Evolutionary conservation across 768 basidiomycete species (phyloP).

Genomic region (Suillus lakei): DNA sequence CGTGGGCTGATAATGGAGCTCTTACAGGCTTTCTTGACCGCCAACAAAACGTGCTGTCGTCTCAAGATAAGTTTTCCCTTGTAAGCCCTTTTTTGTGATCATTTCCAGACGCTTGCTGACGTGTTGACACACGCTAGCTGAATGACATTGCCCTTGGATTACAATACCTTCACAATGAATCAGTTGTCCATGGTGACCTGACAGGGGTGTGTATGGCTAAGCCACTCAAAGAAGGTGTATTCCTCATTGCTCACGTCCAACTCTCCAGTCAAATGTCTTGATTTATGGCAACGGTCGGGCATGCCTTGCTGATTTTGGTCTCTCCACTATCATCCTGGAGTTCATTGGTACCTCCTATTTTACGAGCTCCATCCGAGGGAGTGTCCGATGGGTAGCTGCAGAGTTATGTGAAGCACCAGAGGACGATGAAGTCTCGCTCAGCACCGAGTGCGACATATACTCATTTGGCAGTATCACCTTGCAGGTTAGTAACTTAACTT

Average conservation of each 20-base stretch:
- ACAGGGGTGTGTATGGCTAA: slow-evolving; percentile 9
- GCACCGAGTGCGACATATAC: slow-evolving; percentile 45
- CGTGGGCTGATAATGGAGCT: slow-evolving; percentile 23
- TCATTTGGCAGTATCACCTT: slow-evolving; percentile 46
- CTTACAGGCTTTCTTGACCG: slow-evolving; percentile 19
- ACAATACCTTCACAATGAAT: slow-evolving; percentile 18
- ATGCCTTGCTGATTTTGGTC: slow-evolving; percentile 48
- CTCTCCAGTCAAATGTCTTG: slow-evolving; percentile 22
- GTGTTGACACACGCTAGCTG: neutral
- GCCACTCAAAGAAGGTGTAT: too few species aligned
- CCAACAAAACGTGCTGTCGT: slow-evolving; percentile 5
- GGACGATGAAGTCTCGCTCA: neutral
- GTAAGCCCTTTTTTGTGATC: slow-evolving; percentile 12
- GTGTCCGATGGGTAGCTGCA: slow-evolving; percentile 53
- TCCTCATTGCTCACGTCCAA: neutral
- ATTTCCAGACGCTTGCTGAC: neutral
- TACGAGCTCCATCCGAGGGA: slow-evolving; percentile 41
- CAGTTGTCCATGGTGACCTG: slow-evolving; percentile 12
- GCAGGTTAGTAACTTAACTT: slow-evolving; percentile 12
- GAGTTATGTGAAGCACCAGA: slow-evolving; percentile 32
- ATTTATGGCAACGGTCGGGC: slow-evolving; percentile 44
- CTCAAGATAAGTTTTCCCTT: slow-evolving; percentile 19
- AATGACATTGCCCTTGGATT: slow-evolving; percentile 17
- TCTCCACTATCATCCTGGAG: slow-evolving; percentile 46
- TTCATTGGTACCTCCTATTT: slow-evolving; percentile 34